Conservation (phyloP, 2,329 filamentous ascomycete genomes). For the Colletotrichum sp. region DNA sequence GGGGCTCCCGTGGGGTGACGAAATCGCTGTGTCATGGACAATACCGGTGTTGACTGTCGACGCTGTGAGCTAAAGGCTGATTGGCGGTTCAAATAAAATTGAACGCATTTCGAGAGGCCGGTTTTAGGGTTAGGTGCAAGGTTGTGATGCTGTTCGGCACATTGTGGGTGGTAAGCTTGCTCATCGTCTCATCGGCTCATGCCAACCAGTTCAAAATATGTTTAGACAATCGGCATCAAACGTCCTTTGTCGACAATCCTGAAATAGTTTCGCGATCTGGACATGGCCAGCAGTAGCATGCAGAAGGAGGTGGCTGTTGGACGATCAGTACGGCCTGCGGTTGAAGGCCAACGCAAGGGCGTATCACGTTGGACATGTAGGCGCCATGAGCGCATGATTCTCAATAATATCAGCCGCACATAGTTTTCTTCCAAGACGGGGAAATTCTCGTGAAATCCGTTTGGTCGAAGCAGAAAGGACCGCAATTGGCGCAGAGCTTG, state of each 20-base stretch:
- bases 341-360: background rate
- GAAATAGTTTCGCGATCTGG: background rate
- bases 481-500: background rate
- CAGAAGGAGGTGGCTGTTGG: background rate
- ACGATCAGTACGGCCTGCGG: background rate
- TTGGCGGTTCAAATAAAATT: background rate
- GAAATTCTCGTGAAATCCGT: background rate
- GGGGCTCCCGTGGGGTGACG: background rate
- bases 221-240: background rate
- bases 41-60: background rate
- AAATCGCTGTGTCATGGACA: background rate
- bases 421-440: background rate
- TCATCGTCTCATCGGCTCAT: background rate
- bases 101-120: fast-evolving
- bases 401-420: background rate
- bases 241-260: background rate
- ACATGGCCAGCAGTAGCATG: background rate
- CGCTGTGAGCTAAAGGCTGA: background rate
- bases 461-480: background rate
- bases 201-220: background rate
- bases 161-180: background rate
- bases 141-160: background rate
- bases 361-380: background rate
- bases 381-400: background rate
- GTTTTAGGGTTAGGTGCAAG: background rate